Conservation (phyloP, 2,329 filamentous ascomycete genomes). For the Colletotrichum sp. region DNA sequence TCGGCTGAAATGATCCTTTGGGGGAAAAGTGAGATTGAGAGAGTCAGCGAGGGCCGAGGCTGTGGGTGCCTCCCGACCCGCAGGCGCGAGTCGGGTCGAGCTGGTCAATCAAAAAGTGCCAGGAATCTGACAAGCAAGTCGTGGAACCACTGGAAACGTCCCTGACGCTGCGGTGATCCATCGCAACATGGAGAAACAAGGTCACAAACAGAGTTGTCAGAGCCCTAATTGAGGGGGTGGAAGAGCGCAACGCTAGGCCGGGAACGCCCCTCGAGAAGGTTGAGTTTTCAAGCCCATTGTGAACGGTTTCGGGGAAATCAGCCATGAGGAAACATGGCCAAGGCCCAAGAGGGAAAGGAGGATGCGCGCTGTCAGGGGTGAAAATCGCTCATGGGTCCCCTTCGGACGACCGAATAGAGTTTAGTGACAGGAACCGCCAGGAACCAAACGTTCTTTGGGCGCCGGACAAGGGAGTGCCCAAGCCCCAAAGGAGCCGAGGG, state of each 20-base stretch:
- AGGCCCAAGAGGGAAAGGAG: not conserved
- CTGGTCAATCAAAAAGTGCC: slow-evolving; percentile 14
- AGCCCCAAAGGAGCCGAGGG: not conserved
- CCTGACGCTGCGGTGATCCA: not conserved
- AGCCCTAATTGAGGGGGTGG: not conserved
- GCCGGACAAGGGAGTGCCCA: not conserved
- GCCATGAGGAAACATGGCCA: slow-evolving; percentile 8
- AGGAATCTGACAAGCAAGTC: slow-evolving; percentile 14
- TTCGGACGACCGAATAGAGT: slow-evolving; percentile 1
- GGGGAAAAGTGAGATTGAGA: not conserved
- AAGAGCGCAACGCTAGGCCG: not conserved
- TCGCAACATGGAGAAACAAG: not conserved
- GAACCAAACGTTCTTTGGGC: slow-evolving; percentile 16
- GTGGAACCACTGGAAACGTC: slow-evolving; percentile 6
- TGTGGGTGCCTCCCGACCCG: not conserved
- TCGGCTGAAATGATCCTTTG: not conserved
- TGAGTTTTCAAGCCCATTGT: not conserved
- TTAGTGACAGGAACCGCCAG: slow-evolving; percentile 17
- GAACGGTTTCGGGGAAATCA: not conserved
- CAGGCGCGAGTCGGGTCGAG: not conserved
- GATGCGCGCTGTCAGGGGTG: slow-evolving; percentile 7
- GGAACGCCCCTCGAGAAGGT: not conserved
- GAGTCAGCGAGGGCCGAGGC: not conserved
- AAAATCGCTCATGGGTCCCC: slow-evolving; percentile 18
- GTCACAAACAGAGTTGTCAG: not conserved